Evolutionary conservation across 768 basidiomycete genomes (phyloP).

Genomic region (Psilocybe cyanescens): DNA sequence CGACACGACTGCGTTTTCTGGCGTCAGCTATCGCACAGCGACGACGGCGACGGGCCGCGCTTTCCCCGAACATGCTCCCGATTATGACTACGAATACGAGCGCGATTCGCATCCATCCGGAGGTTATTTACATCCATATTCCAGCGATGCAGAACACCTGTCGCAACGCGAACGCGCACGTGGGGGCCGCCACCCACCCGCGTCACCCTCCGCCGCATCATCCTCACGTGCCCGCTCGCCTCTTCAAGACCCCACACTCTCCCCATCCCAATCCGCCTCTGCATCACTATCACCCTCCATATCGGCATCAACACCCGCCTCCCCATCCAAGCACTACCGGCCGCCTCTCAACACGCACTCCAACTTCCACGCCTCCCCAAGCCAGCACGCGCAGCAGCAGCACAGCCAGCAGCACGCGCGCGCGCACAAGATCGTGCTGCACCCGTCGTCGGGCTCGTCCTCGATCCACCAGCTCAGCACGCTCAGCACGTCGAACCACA

Average conservation of each 20-base stretch:
- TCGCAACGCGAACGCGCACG: not conserved
- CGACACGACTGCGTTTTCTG: constrained; percentile 15
- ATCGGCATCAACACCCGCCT: constrained; percentile 5
- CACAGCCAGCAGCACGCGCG: constrained; percentile 33
- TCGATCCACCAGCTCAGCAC: constrained; percentile 86
- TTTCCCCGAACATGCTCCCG: not conserved
- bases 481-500: constrained; percentile 89
- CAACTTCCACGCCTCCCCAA: constrained; percentile 17
- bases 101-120: not conserved
- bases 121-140: not conserved
- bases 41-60: not conserved
- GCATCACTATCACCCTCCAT: constrained; percentile 7
- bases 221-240: constrained; percentile 10
- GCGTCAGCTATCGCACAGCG: constrained; percentile 1
- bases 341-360: not conserved
- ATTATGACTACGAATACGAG: constrained; percentile 11
- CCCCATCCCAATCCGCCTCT: constrained; percentile 3
- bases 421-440: constrained; percentile 55
- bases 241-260: not conserved
- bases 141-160: not conserved
- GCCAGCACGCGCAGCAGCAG: not conserved
- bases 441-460: constrained; percentile 68
- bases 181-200: not conserved
- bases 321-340: constrained; percentile 17
- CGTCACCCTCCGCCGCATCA: constrained; percentile 14